Base-by-base conservation (phyloP, 495 filamentous ascomycete species). In the Collariella sp. region DNA sequence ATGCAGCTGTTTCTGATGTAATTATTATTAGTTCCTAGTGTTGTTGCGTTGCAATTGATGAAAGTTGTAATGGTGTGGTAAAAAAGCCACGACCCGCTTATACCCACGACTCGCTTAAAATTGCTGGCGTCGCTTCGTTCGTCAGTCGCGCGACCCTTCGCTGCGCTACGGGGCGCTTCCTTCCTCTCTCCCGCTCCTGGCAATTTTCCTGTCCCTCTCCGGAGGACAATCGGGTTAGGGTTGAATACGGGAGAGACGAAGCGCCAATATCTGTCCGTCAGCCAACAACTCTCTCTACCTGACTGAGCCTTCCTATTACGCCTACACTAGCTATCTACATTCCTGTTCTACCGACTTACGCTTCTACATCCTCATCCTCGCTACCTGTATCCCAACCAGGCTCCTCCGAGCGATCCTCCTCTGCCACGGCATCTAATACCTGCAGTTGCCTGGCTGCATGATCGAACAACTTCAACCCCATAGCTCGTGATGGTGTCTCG, bases 141-240 rank as follows among this genome's bases (percentile, higher is more conserved):
- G 45, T 47, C 45, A 47, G 29, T 47, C 45, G 45, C 45, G 45
- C 45, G 45, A 16, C 45, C 45, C 45, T 47, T 22, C 45, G 45
- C 45, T 47, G 20, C 45, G 31, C 45, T 49, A 39, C 46, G 46
- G 46, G 46, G 46, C 46, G 33, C 34, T 38, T 49, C 46, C 46
- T 49, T 49, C 46, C 46, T 49, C 46, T 49, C 34, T 49, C 46
- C 31, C 20, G 22, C 46, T 39, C n/a, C 46, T 49, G 33, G 46
- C 46, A 49, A 38, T 38, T 49, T 39, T 39, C 46, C 46, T 39
- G 34, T 38, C 19, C 46, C 33, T 38, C 13, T 49, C 46, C 33
- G 46, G 46, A 49, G 46, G 34, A 49, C 46, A 39, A 49, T 39
- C 46, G 20, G 34, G 46, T 11, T 22, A 24, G 46, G 26, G 26